Evolutionary conservation across 441 rosid genomes (phyloP).

Genomic region (Geranium incanum): DNA sequence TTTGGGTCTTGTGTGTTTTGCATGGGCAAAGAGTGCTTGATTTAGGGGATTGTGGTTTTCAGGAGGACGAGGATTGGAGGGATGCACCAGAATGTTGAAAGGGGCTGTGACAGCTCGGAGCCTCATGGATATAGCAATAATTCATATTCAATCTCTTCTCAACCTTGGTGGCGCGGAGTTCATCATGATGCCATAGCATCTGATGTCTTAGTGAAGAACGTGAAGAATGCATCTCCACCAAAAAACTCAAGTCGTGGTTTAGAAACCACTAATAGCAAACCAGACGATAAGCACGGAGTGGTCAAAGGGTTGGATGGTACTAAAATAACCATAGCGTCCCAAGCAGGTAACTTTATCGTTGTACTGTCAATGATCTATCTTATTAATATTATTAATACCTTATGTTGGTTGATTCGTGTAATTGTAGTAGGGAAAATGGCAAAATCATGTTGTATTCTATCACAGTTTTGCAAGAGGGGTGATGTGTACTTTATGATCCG

Average conservation of each 20-base stretch:
- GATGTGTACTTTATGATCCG: no score
- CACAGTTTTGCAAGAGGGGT: no score
- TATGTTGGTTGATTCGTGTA: background rate
- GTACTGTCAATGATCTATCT: conserved; percentile 4
- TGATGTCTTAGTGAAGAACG: conserved; percentile 19
- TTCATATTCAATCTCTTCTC: conserved; percentile 15
- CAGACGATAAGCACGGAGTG: conserved; percentile 7
- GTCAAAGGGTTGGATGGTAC: conserved; percentile 16
- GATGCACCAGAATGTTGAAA: conserved; percentile 22
- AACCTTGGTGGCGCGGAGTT: conserved; percentile 31
- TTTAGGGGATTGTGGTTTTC: conserved; percentile 10
- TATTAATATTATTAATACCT: conserved; percentile 1
- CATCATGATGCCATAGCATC: conserved; percentile 13
- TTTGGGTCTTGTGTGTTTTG: background rate
- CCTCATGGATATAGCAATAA: conserved; percentile 16
- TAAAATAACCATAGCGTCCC: conserved; percentile 16
- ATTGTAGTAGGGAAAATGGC: no score
- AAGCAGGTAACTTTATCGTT: conserved; percentile 27
- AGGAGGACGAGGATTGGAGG: conserved; percentile 9
- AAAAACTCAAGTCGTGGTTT: conserved; percentile 13
- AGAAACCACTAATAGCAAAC: conserved; percentile 19
- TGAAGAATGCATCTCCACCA: conserved; percentile 3
- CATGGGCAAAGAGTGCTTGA: background rate
- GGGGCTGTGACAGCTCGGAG: conserved; percentile 13
- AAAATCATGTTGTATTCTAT: no score